Percentiles rank a stretch among this genome's conserved stretches.
phyloP scores from a whole-genome alignment of 139 green algal species.

The Gonium pectorale region DNA sequence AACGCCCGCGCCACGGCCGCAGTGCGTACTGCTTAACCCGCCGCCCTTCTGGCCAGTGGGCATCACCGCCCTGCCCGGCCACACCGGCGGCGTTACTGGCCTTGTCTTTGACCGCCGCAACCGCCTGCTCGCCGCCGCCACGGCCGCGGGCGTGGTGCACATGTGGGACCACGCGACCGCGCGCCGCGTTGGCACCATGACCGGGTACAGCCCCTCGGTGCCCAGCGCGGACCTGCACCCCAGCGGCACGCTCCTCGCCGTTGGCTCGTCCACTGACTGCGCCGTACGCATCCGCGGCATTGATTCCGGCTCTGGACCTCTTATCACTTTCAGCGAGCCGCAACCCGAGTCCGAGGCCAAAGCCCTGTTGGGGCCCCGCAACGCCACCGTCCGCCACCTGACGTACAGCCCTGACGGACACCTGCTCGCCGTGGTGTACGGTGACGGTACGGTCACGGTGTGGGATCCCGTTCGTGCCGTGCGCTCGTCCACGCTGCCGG shows the following conservation, averaged over 20 bases:
- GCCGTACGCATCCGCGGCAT: neutral
- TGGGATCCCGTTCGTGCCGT: constrained; percentile 21
- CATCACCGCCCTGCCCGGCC: constrained; percentile 4
- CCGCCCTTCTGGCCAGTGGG: constrained; percentile 19
- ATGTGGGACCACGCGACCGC: constrained; percentile 22
- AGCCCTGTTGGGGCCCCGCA: neutral
- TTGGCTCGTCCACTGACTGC: constrained; percentile 17
- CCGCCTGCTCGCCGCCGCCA: constrained; percentile 11
- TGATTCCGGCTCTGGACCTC: neutral
- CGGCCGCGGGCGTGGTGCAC: neutral
- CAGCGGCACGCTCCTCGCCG: neutral
- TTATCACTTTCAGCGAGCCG: constrained; percentile 7
- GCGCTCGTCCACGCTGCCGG: neutral
- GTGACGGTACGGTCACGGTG: constrained; percentile 11
- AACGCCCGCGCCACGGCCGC: no score
- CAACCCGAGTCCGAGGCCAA: neutral
- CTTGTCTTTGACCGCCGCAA: constrained; percentile 17
- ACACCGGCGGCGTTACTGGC: constrained; percentile 3
- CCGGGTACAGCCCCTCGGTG: constrained; percentile 6
- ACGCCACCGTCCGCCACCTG: constrained; percentile 13
- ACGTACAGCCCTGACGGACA: constrained; percentile 41
- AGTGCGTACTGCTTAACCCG: constrained; percentile 28
- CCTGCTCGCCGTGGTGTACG: constrained; percentile 37
- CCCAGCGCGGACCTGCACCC: constrained; percentile 19
- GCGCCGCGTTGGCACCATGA: neutral